Evolutionary conservation across 2,329 filamentous ascomycete genomes (phyloP).

Genomic region (Colletotrichum karsti): DNA sequence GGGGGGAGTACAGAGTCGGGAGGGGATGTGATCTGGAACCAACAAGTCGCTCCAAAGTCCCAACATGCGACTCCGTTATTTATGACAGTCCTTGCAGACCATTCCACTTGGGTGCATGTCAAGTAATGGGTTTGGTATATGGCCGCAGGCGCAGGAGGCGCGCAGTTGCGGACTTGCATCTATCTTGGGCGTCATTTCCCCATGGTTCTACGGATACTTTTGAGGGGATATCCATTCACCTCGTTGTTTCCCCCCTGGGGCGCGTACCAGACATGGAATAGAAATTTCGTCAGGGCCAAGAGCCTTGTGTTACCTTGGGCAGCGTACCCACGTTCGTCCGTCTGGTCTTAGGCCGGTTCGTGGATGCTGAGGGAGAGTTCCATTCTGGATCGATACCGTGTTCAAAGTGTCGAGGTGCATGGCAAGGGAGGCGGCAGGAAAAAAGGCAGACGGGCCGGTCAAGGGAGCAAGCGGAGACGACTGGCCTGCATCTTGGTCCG

Average conservation of each 20-base stretch:
- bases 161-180: background rate
- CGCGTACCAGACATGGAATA: background rate
- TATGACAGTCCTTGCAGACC: no score
- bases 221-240: background rate
- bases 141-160: background rate
- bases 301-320: background rate
- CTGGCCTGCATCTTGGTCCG: background rate
- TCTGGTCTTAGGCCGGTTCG: background rate
- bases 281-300: background rate
- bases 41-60: conserved; percentile 1
- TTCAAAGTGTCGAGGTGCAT: background rate
- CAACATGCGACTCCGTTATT: background rate
- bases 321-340: background rate
- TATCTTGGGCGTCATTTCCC: background rate
- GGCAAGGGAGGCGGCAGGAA: background rate
- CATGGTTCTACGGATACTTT: background rate
- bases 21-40: background rate
- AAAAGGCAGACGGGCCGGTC: background rate
- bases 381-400: background rate
- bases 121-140: background rate
- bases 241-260: background rate
- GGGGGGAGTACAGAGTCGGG: no score
- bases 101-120: background rate
- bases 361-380: background rate
- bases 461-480: background rate